phyloP scores from a whole-genome alignment of 352 stramenopile genomes.

The Pythium grandisporangium region DNA sequence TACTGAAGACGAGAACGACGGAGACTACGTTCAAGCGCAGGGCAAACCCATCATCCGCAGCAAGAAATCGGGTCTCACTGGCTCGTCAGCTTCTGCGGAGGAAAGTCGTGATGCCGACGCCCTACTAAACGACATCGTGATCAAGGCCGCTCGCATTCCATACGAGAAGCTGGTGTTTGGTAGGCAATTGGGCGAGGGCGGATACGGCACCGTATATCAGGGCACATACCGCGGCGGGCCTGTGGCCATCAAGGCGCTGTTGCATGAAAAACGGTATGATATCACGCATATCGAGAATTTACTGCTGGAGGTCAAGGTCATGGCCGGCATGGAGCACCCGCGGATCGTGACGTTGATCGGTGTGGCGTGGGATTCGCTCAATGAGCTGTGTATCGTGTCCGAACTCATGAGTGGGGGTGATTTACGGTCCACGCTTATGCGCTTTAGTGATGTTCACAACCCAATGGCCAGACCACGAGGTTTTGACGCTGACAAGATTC shows the following conservation, averaged over 20 bases:
- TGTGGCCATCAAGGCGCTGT: constrained; percentile 13
- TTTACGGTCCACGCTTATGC: constrained; percentile 21
- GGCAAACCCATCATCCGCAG: too few relatives aligned
- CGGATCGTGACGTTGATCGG: constrained; percentile 33
- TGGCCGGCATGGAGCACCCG: constrained; percentile 25
- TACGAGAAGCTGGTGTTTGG: too few relatives aligned
- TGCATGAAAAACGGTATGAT: constrained; percentile 20
- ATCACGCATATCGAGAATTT: constrained; percentile 28
- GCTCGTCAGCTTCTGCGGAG: too few relatives aligned
- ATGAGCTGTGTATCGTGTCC: constrained; percentile 33
- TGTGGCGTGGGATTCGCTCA: constrained; percentile 38
- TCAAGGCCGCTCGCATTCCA: too few relatives aligned
- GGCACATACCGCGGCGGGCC: constrained; percentile 3
- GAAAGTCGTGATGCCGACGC: too few relatives aligned
- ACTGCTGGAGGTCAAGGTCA: constrained; percentile 34
- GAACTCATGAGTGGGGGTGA: constrained; percentile 46
- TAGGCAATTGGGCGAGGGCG: too few relatives aligned
- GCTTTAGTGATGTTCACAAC: constrained; percentile 4
- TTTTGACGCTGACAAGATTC: constrained; percentile 18
- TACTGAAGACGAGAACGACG: too few relatives aligned
- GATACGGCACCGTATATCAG: too few relatives aligned
- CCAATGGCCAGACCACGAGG: constrained; percentile 6
- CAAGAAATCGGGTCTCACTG: too few relatives aligned
- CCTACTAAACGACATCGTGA: too few relatives aligned
- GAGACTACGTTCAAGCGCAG: too few relatives aligned